These are phyloP conservation scores for Coemansia sp. DNA, from an alignment of 371 early-diverging fungal species.

Conservation along the genomic window DNA sequence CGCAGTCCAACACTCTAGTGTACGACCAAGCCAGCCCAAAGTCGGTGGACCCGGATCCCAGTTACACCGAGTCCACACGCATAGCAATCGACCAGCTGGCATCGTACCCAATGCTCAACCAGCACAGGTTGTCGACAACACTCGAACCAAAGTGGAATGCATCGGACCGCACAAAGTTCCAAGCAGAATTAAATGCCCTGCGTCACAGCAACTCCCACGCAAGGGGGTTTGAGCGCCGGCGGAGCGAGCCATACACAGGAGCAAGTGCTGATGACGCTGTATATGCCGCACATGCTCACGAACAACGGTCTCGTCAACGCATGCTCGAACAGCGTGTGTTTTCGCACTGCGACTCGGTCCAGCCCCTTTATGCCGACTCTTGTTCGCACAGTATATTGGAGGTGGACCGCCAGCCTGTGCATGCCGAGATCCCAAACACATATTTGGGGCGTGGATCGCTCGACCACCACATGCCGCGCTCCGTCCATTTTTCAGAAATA, in stretches of 20 bases:
- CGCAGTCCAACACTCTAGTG: constrained; percentile 24
- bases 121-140: neutral
- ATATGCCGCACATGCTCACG: neutral
- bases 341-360: constrained; percentile 8
- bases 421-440: neutral
- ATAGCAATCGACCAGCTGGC: constrained; percentile 34
- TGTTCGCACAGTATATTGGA: constrained; percentile 2
- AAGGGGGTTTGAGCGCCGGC: constrained; percentile 13
- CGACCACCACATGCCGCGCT: constrained; percentile 9
- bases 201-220: neutral
- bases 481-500: constrained; percentile 8
- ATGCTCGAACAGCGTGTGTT: constrained; percentile 21
- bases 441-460: constrained; percentile 9
- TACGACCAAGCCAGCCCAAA: neutral
- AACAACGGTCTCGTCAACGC: constrained; percentile 5
- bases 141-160: neutral
- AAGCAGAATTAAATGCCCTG: neutral
- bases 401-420: neutral
- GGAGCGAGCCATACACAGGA: constrained; percentile 30
- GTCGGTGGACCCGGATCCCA: constrained; percentile 19
- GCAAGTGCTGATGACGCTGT: neutral
- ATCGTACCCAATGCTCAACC: constrained; percentile 10
- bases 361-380: neutral
- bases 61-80: constrained; percentile 39
- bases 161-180: neutral